phyloP scores from a whole-genome alignment of 2,329 filamentous ascomycete genomes.

The Fusarium nanum region DNA sequence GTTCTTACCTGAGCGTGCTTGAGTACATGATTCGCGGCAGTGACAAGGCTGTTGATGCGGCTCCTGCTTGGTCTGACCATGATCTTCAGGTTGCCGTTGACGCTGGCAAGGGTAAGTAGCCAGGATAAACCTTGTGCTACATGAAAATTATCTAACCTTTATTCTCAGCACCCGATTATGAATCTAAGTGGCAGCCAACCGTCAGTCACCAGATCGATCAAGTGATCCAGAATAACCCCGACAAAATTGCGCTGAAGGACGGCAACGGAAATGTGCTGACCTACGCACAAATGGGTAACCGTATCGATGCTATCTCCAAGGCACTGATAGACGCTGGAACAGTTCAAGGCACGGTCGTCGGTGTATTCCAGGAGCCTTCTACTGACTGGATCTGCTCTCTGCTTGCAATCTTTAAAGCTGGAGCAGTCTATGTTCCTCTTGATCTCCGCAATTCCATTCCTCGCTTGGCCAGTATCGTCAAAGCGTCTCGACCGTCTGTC shows the following conservation, averaged over 20 bases:
- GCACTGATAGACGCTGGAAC: neutral
- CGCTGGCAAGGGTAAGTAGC: neutral
- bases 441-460: neutral
- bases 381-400: neutral
- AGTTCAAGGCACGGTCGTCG: neutral
- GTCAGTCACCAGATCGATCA: neutral
- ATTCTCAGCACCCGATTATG: neutral
- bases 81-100: neutral
- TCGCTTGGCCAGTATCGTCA: neutral
- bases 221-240: neutral
- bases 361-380: neutral
- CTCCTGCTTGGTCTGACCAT: neutral
- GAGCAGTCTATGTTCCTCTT: neutral
- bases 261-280: neutral
- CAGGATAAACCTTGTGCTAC: accelerated
- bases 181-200: neutral
- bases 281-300: neutral
- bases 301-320: neutral
- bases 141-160: neutral
- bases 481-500: neutral
- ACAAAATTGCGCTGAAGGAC: neutral
- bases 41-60: neutral
- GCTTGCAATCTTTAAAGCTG: neutral
- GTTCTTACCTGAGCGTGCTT: neutral
- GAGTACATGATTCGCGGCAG: neutral